phyloP scores from a whole-genome alignment of 1,139 yeast genomes.

The Suhomyces guaymorum region DNA sequence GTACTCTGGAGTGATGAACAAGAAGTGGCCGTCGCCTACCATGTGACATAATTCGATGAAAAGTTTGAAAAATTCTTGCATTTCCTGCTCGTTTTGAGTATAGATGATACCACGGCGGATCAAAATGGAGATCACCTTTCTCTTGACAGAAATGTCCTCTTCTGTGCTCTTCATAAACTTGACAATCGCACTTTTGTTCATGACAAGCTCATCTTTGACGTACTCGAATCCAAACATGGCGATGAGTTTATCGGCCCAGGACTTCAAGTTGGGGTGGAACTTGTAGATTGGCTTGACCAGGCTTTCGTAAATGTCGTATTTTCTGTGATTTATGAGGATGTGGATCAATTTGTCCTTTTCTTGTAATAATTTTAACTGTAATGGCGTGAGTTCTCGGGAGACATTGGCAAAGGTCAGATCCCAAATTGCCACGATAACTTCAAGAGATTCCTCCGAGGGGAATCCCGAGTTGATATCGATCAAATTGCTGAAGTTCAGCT shows the following conservation, averaged over 20 bases:
- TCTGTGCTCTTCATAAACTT: conserved; percentile 18
- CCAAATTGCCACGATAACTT: conserved; percentile 28
- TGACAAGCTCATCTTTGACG: conserved; percentile 12
- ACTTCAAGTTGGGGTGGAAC: conserved; percentile 4
- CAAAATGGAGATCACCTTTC: conserved; percentile 23
- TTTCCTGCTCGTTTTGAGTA: conserved; percentile 16
- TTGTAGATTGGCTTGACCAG: conserved; percentile 18
- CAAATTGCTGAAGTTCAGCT: conserved; percentile 18
- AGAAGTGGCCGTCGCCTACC: conserved; percentile 25
- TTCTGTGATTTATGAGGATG: conserved; percentile 23
- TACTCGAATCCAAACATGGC: conserved; percentile 23
- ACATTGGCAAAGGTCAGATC: conserved; percentile 11
- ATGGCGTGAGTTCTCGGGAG: conserved; percentile 5
- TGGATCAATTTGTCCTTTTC: conserved; percentile 23
- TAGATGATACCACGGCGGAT: conserved; percentile 24
- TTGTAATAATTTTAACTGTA: conserved; percentile 21
- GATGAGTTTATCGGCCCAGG: conserved; percentile 29
- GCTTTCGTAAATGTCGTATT: conserved; percentile 22
- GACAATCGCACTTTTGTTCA: conserved; percentile 17
- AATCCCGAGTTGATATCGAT: conserved; percentile 23
- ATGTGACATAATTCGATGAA: conserved; percentile 22
- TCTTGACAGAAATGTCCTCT: conserved; percentile 14
- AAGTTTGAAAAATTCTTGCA: conserved; percentile 14
- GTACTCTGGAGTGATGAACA: conserved; percentile 19
- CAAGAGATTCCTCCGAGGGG: conserved; percentile 16